phyloP scores from a whole-genome alignment of 352 stramenopile genomes.

The Phytophthora sp. region DNA sequence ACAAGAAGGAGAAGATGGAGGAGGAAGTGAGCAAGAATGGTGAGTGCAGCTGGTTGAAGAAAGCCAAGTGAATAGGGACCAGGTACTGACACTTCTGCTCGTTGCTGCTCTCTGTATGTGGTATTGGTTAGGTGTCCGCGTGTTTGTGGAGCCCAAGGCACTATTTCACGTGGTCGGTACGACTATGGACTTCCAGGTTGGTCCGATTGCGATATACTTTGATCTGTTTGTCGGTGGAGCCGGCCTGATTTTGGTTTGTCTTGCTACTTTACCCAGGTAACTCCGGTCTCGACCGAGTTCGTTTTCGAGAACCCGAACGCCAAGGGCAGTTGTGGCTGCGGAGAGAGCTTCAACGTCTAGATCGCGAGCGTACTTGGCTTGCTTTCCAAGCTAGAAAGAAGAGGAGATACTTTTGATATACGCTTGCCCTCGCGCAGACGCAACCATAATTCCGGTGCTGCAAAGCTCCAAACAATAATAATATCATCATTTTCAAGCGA shows the following conservation, averaged over 20 bases:
- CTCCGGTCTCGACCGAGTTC: constrained; percentile 97
- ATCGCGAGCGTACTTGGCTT: constrained; percentile 1
- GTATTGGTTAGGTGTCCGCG: constrained; percentile 81
- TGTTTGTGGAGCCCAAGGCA: constrained; percentile 99
- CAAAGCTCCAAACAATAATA: constrained; percentile 39
- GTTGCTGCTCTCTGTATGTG: constrained; percentile 2
- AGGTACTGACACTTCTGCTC: constrained; percentile 22
- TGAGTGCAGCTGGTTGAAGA: constrained; percentile 25
- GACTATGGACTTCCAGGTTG: constrained; percentile 96
- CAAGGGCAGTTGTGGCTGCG: constrained; percentile 98
- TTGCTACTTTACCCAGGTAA: constrained; percentile 85
- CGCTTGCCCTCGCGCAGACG: constrained; percentile 7
- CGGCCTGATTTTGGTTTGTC: no score
- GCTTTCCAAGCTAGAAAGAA: neutral
- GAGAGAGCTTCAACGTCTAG: constrained; percentile 99
- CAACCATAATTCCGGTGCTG: constrained; percentile 22
- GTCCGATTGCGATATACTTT: neutral
- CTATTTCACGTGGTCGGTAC: constrained; percentile 99
- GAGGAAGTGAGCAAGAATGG: constrained; percentile 93
- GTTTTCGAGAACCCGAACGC: constrained; percentile 99
- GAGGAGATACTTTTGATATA: constrained; percentile 22
- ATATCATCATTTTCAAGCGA: constrained; percentile 44
- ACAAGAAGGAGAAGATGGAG: constrained; percentile 94
- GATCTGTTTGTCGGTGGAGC: no score
- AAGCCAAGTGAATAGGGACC: neutral